Conservation (phyloP, 208 protist genomes). For the Leishmania amazonensis region DNA sequence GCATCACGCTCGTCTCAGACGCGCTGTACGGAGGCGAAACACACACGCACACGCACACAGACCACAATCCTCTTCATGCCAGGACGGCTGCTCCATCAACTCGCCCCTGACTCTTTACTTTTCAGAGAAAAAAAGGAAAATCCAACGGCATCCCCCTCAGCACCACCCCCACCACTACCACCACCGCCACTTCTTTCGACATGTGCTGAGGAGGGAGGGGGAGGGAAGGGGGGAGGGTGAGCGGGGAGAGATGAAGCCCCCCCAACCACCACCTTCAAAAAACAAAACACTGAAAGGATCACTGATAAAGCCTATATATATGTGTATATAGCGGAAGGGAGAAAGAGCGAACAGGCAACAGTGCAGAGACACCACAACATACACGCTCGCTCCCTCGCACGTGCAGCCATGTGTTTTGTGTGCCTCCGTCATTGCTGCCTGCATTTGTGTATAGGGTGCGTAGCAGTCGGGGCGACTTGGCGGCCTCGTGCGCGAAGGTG, state of each 20-base stretch:
- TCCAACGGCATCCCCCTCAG: too few relatives aligned
- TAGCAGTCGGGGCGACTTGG: neutral
- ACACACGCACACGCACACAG: neutral
- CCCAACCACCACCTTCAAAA: too few relatives aligned
- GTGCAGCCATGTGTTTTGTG: conserved; percentile 6
- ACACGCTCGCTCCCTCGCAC: neutral
- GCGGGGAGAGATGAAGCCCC: neutral
- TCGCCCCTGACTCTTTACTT: neutral
- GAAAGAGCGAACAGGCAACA: neutral
- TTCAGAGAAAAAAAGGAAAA: too few relatives aligned
- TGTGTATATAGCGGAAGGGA: neutral
- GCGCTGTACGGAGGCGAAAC: neutral
- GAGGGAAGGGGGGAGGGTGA: too few relatives aligned
- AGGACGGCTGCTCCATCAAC: neutral
- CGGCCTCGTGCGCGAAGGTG: neutral
- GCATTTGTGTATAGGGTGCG: neutral
- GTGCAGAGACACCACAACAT: neutral
- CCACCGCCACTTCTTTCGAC: too few relatives aligned
- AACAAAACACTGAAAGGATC: too few relatives aligned
- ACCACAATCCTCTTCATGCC: neutral
- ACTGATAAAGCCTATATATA: neutral
- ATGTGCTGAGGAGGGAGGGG: too few relatives aligned
- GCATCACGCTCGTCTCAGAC: neutral
- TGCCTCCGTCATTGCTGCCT: neutral
- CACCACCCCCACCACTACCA: too few relatives aligned